phyloP scores from a whole-genome alignment of 2,329 filamentous ascomycete species.

The Byssochlamys sp. region DNA sequence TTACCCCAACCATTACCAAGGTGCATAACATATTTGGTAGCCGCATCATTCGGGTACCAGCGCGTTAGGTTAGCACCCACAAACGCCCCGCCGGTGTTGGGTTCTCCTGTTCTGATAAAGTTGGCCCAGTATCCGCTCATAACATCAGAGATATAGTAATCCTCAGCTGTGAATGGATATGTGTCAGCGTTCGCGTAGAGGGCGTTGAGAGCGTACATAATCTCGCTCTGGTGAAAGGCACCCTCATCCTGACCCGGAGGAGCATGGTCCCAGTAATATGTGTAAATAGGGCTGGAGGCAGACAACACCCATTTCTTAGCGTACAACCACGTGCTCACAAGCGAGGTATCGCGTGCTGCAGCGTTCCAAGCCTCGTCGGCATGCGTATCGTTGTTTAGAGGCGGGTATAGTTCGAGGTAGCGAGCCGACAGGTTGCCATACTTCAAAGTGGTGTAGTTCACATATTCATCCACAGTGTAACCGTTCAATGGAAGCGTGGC shows the following conservation, averaged over 20 bases:
- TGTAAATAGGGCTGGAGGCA: constrained; percentile 21
- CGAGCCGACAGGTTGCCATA: constrained; percentile 21
- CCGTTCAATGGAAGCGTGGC: constrained; percentile 11
- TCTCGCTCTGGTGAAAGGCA: constrained; percentile 30
- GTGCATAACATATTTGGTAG: constrained; percentile 1
- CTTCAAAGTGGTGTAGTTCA: constrained; percentile 16
- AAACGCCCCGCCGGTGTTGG: constrained; percentile 9
- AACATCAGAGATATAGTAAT: constrained; percentile 20
- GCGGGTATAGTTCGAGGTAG: constrained; percentile 22
- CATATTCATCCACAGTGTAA: constrained; percentile 19
- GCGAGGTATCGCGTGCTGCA: constrained; percentile 15
- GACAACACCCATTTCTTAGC: constrained; percentile 19
- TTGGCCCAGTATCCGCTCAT: constrained; percentile 29
- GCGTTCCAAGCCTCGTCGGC: constrained; percentile 18
- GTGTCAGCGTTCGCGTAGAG: constrained; percentile 23
- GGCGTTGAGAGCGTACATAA: constrained; percentile 30
- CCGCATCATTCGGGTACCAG: neutral
- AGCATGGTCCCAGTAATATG: constrained; percentile 30
- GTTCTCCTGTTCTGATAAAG: constrained; percentile 23
- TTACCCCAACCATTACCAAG: neutral
- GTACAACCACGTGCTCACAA: constrained; percentile 19
- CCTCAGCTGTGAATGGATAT: constrained; percentile 15
- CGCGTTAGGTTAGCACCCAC: neutral
- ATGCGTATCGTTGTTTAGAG: constrained; percentile 11
- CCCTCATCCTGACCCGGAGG: constrained; percentile 26